Evolutionary conservation across 192 early-diverging fungal species (phyloP).

Genomic region (Dissophora ornata): DNA sequence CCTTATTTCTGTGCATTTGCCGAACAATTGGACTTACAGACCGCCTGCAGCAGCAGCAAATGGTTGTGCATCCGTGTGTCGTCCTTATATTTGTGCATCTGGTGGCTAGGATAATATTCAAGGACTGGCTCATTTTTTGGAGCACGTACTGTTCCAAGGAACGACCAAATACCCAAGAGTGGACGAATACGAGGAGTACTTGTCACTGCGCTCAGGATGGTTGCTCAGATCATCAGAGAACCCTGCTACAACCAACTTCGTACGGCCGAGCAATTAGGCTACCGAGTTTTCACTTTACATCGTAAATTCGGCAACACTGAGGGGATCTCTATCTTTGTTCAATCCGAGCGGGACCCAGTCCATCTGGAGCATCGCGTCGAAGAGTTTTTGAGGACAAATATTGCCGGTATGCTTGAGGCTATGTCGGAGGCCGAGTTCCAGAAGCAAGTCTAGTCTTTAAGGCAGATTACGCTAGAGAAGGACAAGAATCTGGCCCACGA

Average conservation of each 20-base stretch:
- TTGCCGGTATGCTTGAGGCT: constrained; percentile 47
- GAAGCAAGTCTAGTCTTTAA: constrained; percentile 74
- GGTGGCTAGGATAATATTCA: constrained; percentile 59
- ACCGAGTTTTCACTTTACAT: constrained; percentile 67
- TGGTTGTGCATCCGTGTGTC: not conserved
- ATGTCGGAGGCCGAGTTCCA: constrained; percentile 76
- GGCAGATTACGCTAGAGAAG: constrained; percentile 73
- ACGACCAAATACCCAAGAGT: constrained; percentile 76
- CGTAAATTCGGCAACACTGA: constrained; percentile 67
- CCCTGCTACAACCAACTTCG: constrained; percentile 91
- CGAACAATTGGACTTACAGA: not conserved
- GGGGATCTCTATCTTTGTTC: constrained; percentile 79
- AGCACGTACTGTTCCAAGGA: constrained; percentile 77
- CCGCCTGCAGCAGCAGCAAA: no score
- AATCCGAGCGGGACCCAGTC: constrained; percentile 83
- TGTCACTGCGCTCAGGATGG: constrained; percentile 64
- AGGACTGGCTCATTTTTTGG: constrained; percentile 77
- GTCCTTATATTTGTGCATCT: not conserved
- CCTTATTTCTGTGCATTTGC: not conserved
- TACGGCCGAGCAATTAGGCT: constrained; percentile 86
- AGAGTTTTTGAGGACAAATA: constrained; percentile 66
- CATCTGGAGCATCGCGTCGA: constrained; percentile 82
- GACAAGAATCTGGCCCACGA: constrained; percentile 83
- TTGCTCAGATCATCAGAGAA: constrained; percentile 83
- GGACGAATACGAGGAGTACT: constrained; percentile 65